These are phyloP conservation scores for Paecilomyces dactylethromorphus DNA, from an alignment of 2,329 filamentous ascomycete genomes.

Conservation along the genomic window DNA sequence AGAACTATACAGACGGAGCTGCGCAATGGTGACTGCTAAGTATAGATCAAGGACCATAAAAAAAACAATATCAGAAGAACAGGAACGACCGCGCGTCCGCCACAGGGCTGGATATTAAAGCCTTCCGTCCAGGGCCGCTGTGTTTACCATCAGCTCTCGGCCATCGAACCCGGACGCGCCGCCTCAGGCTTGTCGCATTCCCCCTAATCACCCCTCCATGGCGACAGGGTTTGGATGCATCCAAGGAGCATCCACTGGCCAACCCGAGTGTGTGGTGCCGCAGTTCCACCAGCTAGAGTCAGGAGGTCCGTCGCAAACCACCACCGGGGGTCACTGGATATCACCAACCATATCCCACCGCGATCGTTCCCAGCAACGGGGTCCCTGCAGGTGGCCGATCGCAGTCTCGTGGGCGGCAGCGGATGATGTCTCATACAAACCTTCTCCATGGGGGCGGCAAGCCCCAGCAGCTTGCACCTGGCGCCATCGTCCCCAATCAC, in stretches of 20 bases:
- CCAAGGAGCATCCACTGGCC: neutral
- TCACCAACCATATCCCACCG: neutral
- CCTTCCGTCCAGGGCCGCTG: neutral
- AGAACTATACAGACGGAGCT: neutral
- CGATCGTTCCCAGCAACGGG: neutral
- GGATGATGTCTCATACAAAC: neutral
- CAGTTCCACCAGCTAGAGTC: neutral
- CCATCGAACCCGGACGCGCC: neutral
- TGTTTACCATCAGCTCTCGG: neutral
- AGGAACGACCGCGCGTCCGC: neutral
- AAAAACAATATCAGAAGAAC: neutral
- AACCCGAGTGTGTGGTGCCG: neutral
- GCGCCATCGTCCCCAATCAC: neutral
- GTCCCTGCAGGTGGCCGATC: neutral
- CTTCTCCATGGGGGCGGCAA: neutral
- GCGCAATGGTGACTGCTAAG: too few species aligned
- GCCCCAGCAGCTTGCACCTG: neutral
- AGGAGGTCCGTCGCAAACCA: neutral
- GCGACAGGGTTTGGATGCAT: neutral
- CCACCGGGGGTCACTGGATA: neutral
- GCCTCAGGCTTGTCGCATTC: neutral
- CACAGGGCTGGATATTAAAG: neutral
- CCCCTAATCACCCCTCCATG: neutral
- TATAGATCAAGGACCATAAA: neutral
- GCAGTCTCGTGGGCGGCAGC: neutral